These are phyloP conservation scores for Beauveria sp. DNA, from an alignment of 2,329 filamentous ascomycete species.

Conservation along the genomic window DNA sequence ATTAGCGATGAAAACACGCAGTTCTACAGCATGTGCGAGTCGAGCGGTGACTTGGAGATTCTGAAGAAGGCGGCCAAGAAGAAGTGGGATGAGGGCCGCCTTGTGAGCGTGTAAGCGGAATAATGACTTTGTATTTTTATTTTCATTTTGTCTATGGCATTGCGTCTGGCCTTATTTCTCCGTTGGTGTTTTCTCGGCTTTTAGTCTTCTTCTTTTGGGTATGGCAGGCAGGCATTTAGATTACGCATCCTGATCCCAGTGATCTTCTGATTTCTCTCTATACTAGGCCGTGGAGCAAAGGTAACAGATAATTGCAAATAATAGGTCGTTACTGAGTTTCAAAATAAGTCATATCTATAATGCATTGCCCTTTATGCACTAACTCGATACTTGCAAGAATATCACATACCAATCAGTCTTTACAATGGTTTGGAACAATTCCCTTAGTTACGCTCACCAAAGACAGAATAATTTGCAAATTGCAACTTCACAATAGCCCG, in stretches of 20 bases:
- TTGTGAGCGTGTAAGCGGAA: constrained; percentile 28
- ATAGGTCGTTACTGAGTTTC: too few species aligned
- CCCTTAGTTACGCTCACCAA: too few species aligned
- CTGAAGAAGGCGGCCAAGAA: constrained; percentile 49
- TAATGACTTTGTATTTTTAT: background rate
- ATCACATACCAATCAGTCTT: too few species aligned
- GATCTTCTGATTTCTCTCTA: background rate
- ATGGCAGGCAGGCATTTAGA: background rate
- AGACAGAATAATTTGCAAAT: too few species aligned
- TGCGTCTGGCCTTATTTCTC: background rate
- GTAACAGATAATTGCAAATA: too few species aligned
- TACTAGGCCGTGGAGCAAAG: background rate
- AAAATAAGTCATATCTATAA: too few species aligned
- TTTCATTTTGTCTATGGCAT: background rate
- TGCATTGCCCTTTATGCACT: too few species aligned
- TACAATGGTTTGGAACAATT: too few species aligned
- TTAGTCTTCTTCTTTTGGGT: background rate
- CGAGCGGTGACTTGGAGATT: constrained; percentile 49
- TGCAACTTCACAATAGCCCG: too few species aligned
- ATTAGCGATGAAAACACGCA: constrained; percentile 61
- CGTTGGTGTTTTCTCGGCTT: background rate
- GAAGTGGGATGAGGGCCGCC: constrained; percentile 35
- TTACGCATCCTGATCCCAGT: background rate
- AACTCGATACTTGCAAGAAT: too few species aligned
- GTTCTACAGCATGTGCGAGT: constrained; percentile 58